Evolutionary conservation across 768 basidiomycete genomes (phyloP), one percentile per base, ranked within the genome.

Genomic region (Mycena rosella): DNA sequence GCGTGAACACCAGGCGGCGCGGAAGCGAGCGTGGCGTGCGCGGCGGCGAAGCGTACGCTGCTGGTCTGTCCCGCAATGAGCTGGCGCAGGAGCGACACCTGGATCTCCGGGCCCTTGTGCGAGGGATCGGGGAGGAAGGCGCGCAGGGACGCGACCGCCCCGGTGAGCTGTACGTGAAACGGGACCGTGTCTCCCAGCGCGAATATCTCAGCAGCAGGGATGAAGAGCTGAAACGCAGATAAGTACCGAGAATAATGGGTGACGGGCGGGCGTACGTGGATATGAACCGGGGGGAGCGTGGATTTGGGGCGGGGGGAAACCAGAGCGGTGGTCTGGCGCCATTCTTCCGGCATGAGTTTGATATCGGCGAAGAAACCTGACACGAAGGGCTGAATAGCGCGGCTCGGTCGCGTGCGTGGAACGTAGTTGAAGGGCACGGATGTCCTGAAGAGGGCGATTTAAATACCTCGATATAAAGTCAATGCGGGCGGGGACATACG

Each of bases 321-420:
- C 17, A 22, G 4, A 24, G 44, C 34, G 32, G 34, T 48, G 11
- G 38, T 18, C 22, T 61, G 59, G n/a, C 54, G 53, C 53, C 52
- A 67, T 22, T 67, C 59, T 13, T 55, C 65, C 10, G 53, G 59
- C 60, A 61, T 60, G 44, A 32, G n/a, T 29, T 60, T 60, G 45
- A 61, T 20, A 27, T 67, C 59, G 34, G 32, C 34, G 34, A 55
- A 52, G 11, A 67, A 60, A 51, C 30, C 27, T 13, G 44, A 54
- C 14, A 17, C 27, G 26, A 52, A 17, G 29, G 36, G 60, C 38
- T 29, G 45, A 34, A 61, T 56, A 17, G 65, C 34, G 3, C 60
- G 54, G 18, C 26, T 18, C 10, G 65, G 58, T 2, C 58, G 34
- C 20, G 54, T 56, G 26, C 65, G 59, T 6, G 54, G 65, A 7